Conservation (phyloP, 768 basidiomycete genomes). For the Tylopilus sp. region DNA sequence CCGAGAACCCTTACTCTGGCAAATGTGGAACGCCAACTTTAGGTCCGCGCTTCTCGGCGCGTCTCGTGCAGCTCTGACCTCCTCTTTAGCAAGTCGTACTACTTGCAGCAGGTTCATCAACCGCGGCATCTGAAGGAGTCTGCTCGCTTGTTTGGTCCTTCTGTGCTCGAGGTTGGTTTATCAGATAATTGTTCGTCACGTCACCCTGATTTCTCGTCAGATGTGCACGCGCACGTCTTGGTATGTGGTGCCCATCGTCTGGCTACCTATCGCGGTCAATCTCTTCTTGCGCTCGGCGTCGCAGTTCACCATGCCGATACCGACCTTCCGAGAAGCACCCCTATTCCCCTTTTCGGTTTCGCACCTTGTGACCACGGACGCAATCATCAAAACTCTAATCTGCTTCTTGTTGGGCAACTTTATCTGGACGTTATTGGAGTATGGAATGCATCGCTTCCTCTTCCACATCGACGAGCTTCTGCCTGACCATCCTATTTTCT, state of each 20-base stretch:
- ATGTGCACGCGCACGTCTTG: conserved; percentile 82
- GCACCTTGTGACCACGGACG: conserved; percentile 44
- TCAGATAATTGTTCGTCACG: not conserved
- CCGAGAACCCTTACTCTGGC: conserved; percentile 74
- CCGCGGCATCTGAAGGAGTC: conserved; percentile 83
- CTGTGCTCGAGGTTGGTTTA: conserved; percentile 67
- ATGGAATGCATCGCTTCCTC: conserved; percentile 89
- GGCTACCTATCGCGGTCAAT: conserved; percentile 83
- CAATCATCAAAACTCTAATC: conserved; percentile 49
- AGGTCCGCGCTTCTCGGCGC: conserved; percentile 43
- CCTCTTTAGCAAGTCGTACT: conserved; percentile 78
- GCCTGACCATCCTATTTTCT: conserved; percentile 76
- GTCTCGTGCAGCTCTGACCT: not conserved
- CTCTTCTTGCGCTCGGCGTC: conserved; percentile 78
- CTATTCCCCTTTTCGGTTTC: conserved; percentile 50
- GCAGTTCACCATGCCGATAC: conserved; percentile 74
- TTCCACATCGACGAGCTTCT: conserved; percentile 91
- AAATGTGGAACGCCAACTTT: conserved; percentile 87
- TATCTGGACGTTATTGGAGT: conserved; percentile 94
- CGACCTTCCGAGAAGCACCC: conserved; percentile 57
- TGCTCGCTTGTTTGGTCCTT: conserved; percentile 83
- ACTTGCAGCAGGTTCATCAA: conserved; percentile 95
- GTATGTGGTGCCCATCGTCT: conserved; percentile 90
- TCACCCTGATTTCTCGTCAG: conserved; percentile 34
- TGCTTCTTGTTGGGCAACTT: conserved; percentile 86